Evolutionary conservation across 164 flowering plant genomes (phyloP).

Genomic region (Cinnamomum micranthum): DNA sequence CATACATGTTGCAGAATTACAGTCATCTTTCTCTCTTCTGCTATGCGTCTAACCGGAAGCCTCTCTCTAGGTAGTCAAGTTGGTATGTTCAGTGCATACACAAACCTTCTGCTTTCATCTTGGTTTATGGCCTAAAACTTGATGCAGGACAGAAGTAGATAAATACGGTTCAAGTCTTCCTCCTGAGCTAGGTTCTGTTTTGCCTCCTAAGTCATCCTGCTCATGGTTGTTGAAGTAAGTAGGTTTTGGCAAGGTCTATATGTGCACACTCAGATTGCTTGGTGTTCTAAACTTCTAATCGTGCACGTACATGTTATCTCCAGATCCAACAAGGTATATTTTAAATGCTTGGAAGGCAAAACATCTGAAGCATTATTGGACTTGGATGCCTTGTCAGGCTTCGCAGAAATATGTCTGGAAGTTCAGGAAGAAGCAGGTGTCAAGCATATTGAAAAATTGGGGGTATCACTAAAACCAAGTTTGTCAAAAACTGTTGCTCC

Average conservation of each 20-base stretch:
- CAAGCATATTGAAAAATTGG: constrained; percentile 46
- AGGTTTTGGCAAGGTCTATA: background rate
- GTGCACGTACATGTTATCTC: constrained; percentile 11
- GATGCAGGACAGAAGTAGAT: constrained; percentile 53
- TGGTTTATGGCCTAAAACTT: constrained; percentile 11
- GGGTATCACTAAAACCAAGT: constrained; percentile 62
- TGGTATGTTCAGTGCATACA: constrained; percentile 5
- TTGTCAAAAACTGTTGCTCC: constrained; percentile 35
- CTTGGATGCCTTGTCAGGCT: constrained; percentile 80
- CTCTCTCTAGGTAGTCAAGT: constrained; percentile 50
- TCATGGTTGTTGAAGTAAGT: constrained; percentile 90
- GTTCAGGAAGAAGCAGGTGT: constrained; percentile 34
- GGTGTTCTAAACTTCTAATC: background rate
- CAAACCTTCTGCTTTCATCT: background rate
- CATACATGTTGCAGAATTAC: constrained; percentile 68
- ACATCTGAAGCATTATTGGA: constrained; percentile 49
- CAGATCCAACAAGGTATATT: constrained; percentile 61
- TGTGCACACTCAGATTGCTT: background rate
- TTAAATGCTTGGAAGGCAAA: constrained; percentile 48
- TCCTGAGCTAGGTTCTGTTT: constrained; percentile 58
- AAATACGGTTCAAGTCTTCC: constrained; percentile 38
- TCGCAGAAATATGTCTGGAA: constrained; percentile 66
- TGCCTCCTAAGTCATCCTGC: constrained; percentile 54
- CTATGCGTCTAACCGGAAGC: constrained; percentile 43
- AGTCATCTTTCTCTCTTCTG: constrained; percentile 52